phyloP scores from a whole-genome alignment of 2,329 filamentous ascomycete species.

The Penicillium frequentans region DNA sequence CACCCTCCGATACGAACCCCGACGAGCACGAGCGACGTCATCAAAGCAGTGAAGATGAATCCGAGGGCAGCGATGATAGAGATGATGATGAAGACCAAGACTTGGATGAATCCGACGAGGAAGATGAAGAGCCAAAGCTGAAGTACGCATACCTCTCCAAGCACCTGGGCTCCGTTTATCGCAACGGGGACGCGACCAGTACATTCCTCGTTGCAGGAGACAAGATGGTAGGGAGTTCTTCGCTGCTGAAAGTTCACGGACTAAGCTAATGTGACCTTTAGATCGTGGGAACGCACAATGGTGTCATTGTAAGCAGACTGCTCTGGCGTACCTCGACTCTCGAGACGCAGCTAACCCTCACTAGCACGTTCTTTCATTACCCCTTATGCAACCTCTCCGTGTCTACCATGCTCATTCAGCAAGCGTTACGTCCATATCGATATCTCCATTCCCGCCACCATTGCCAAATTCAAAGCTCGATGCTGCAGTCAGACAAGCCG shows the following conservation, averaged over 20 bases:
- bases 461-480: slow-evolving; percentile 45
- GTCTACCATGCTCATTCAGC: slow-evolving; percentile 92
- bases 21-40: slow-evolving; percentile 14
- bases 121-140: slow-evolving; percentile 89
- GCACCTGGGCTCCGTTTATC: slow-evolving; percentile 76
- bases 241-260: neutral
- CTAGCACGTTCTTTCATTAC: slow-evolving; percentile 82
- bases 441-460: slow-evolving; percentile 79
- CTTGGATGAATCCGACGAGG: slow-evolving; percentile 74
- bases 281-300: slow-evolving; percentile 94
- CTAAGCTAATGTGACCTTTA: slow-evolving; percentile 45
- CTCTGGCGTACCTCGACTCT: neutral
- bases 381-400: slow-evolving; percentile 75
- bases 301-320: slow-evolving; percentile 73
- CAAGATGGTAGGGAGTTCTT: slow-evolving; percentile 72
- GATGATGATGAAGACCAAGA: slow-evolving; percentile 54
- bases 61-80: slow-evolving; percentile 27
- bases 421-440: slow-evolving; percentile 83
- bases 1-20: slow-evolving; percentile 13
- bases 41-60: slow-evolving; percentile 21
- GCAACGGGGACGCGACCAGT: slow-evolving; percentile 93
- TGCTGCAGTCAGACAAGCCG: slow-evolving; percentile 30
- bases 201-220: slow-evolving; percentile 87
- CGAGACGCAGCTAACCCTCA: slow-evolving; percentile 14
- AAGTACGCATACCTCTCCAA: slow-evolving; percentile 90